Percentiles rank a stretch among this genome's conserved stretches.
These are phyloP conservation scores for Balansia obtecta DNA, from an alignment of 2,329 filamentous ascomycete species.

Conservation along the genomic window DNA sequence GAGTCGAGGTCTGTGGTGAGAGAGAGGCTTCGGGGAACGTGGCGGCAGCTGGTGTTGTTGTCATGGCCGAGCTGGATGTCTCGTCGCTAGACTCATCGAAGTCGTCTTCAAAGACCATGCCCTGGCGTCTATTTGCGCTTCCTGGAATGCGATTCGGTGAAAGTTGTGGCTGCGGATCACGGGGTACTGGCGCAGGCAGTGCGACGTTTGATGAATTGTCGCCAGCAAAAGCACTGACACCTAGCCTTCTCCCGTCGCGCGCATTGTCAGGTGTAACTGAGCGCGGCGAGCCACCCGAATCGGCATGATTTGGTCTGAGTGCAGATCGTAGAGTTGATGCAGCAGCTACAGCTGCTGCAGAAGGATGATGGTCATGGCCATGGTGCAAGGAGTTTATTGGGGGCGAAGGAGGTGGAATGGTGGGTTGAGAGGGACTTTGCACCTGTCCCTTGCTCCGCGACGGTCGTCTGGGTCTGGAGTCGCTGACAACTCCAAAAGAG, in stretches of 20 bases:
- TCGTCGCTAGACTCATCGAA: constrained; percentile 24
- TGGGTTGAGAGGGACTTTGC: constrained; percentile 6
- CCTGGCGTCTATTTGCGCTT: constrained; percentile 37
- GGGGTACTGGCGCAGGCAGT: constrained; percentile 9
- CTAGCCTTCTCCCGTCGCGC: constrained; percentile 21
- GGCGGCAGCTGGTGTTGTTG: constrained; percentile 2
- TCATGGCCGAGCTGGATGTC: constrained; percentile 25
- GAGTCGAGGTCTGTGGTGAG: constrained; percentile 1
- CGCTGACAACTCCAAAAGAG: constrained; percentile 20
- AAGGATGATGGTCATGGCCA: neutral
- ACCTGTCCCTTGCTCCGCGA: constrained; percentile 14
- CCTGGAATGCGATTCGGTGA: constrained; percentile 20
- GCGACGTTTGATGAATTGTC: constrained; percentile 7
- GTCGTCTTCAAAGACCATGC: constrained; percentile 47
- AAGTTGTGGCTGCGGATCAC: constrained; percentile 18
- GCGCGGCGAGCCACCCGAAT: constrained; percentile 38
- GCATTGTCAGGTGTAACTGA: constrained; percentile 51
- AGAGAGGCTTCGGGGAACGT: neutral
- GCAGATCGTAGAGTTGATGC: constrained; percentile 22
- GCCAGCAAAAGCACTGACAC: constrained; percentile 11
- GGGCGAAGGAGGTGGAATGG: constrained; percentile 11
- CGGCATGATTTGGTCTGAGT: constrained; percentile 17
- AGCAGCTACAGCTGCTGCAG: constrained; percentile 12
- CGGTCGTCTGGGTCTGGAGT: constrained; percentile 20
- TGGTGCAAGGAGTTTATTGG: neutral